A percentile compares a stretch with the other conserved stretches of the same genome.
Conservation (phyloP, 2,329 filamentous ascomycete species). For the Xylaria multiplex region DNA sequence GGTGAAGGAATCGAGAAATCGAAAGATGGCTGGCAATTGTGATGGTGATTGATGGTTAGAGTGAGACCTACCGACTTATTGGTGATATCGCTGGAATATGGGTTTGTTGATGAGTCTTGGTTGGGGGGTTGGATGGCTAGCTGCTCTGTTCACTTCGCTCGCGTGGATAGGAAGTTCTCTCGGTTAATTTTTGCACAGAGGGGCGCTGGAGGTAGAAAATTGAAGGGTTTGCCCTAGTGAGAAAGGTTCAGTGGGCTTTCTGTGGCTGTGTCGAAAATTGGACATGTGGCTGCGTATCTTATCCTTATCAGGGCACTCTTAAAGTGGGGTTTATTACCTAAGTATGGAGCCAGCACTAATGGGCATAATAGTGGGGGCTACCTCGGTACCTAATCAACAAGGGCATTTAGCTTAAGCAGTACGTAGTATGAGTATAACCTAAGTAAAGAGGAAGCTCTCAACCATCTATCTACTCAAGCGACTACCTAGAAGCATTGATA, state of each 20-base stretch:
- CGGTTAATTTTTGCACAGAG: conserved; percentile 49
- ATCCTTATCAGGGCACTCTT: background rate
- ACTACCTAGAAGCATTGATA: background rate
- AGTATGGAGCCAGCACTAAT: too few species aligned
- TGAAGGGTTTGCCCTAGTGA: conserved; percentile 46
- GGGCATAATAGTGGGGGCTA: background rate
- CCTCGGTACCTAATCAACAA: background rate
- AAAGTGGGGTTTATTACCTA: background rate
- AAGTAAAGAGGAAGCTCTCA: too few species aligned
- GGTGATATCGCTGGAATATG: conserved; percentile 48
- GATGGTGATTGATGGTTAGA: conserved; percentile 19
- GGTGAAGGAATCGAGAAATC: conserved; percentile 27
- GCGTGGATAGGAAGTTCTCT: conserved; percentile 45
- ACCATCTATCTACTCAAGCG: too few species aligned
- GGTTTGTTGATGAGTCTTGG: conserved; percentile 45
- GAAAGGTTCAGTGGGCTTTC: conserved; percentile 18
- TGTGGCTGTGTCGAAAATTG: conserved; percentile 17
- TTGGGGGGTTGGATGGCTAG: conserved; percentile 42
- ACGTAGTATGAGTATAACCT: too few species aligned
- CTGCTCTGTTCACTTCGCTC: conserved; percentile 38
- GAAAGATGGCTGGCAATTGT: conserved; percentile 21
- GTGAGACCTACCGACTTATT: conserved; percentile 49
- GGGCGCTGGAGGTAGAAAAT: conserved; percentile 39
- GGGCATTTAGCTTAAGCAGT: too few species aligned
- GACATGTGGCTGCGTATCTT: conserved; percentile 12